Conservation (phyloP, 768 basidiomycete species). For the Podaxis mareebaensis region DNA sequence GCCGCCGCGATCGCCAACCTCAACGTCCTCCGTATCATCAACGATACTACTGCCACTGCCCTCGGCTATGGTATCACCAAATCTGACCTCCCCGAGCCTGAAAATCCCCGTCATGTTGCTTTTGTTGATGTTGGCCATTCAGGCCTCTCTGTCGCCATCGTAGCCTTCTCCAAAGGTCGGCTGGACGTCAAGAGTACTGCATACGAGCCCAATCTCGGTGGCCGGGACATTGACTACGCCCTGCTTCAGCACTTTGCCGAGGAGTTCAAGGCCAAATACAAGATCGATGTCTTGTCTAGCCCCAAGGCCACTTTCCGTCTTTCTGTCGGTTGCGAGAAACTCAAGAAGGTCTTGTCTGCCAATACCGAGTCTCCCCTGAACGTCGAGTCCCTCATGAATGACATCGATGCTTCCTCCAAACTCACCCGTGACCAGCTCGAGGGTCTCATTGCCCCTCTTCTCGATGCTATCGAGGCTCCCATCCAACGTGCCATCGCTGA, state of each 20-base stretch:
- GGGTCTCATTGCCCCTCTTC: constrained; percentile 68
- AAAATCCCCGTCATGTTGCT: constrained; percentile 81
- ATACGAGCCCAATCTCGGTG: constrained; percentile 92
- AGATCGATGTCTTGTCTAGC: constrained; percentile 89
- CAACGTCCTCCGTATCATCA: constrained; percentile 92
- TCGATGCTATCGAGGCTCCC: constrained; percentile 75
- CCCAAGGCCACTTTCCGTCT: constrained; percentile 96
- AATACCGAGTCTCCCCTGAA: constrained; percentile 87
- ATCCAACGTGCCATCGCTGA: constrained; percentile 78
- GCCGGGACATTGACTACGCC: constrained; percentile 93
- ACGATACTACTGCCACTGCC: constrained; percentile 94
- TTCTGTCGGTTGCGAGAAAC: constrained; percentile 81
- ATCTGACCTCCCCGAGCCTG: constrained; percentile 87
- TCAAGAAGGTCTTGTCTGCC: constrained; percentile 96
- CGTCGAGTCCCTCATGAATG: constrained; percentile 96
- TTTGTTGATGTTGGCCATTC: constrained; percentile 98
- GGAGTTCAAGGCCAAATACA: constrained; percentile 97
- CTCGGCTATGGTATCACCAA: constrained; percentile 99
- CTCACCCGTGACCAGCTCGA: constrained; percentile 85
- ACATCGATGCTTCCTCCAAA: constrained; percentile 88
- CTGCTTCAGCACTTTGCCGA: constrained; percentile 86
- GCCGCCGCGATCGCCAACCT: constrained; percentile 89
- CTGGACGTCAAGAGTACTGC: constrained; percentile 85
- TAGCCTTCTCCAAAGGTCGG: constrained; percentile 94
- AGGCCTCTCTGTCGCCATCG: constrained; percentile 80